A percentile compares a stretch with the other conserved stretches of the same genome.
Conservation (phyloP, 2,329 filamentous ascomycete species). For the Verticillium longisporum region DNA sequence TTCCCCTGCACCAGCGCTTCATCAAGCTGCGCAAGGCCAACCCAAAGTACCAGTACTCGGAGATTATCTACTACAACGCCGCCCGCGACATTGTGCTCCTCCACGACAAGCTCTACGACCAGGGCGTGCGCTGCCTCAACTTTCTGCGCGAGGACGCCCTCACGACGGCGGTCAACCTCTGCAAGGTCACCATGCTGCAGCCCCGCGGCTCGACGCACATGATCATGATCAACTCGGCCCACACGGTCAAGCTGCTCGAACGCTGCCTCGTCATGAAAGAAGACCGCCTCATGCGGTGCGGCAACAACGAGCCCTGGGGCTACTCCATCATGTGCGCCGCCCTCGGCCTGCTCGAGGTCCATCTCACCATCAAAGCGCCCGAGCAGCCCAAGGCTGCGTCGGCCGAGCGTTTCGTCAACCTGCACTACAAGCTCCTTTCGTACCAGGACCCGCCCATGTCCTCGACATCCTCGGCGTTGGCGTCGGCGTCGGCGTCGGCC, state of each 20-base stretch:
- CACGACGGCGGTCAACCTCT: slow-evolving; percentile 54
- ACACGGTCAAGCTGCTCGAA: slow-evolving; percentile 55
- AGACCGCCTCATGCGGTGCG: slow-evolving; percentile 52
- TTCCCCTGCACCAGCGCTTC: slow-evolving; percentile 54
- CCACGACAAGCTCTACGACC: slow-evolving; percentile 53
- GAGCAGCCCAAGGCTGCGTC: slow-evolving; percentile 52
- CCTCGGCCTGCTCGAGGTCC: slow-evolving; percentile 50
- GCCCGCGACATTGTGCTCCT: slow-evolving; percentile 56
- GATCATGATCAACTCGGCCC: slow-evolving; percentile 55
- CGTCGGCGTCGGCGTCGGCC: too few species aligned
- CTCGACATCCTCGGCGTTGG: slow-evolving; percentile 12
- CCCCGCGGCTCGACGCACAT: slow-evolving; percentile 52
- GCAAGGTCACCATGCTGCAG: slow-evolving; percentile 54
- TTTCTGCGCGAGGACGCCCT: slow-evolving; percentile 54
- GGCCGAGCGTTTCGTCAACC: slow-evolving; percentile 51
- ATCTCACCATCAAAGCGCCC: slow-evolving; percentile 49
- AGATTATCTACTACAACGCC: slow-evolving; percentile 57
- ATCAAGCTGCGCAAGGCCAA: slow-evolving; percentile 52
- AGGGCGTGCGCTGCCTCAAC: slow-evolving; percentile 51
- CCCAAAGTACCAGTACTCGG: slow-evolving; percentile 56
- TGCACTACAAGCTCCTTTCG: slow-evolving; percentile 50
- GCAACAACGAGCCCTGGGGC: slow-evolving; percentile 58
- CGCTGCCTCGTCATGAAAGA: slow-evolving; percentile 56
- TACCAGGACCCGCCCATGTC: slow-evolving; percentile 41
- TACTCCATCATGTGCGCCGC: slow-evolving; percentile 59